Evolutionary conservation across 768 basidiomycete genomes (phyloP).

Genomic region (Epithele typhae): DNA sequence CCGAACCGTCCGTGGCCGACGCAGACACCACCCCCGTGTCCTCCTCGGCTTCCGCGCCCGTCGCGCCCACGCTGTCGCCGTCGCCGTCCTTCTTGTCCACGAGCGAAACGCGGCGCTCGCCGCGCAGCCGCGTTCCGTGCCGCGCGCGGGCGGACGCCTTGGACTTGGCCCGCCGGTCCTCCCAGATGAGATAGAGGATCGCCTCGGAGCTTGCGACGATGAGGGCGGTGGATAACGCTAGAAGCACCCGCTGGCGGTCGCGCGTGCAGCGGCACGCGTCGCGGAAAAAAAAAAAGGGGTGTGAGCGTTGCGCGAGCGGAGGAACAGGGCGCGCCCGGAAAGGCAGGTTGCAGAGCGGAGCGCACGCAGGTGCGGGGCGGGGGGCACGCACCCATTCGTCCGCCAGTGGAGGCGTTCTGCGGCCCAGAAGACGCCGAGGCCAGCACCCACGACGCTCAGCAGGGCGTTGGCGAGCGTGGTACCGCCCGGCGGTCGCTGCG

Average conservation of each 20-base stretch:
- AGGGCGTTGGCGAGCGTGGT: constrained; percentile 68
- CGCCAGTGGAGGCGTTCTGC: constrained; percentile 59
- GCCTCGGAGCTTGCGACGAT: constrained; percentile 71
- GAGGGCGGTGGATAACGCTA: constrained; percentile 55
- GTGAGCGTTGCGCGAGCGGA: constrained; percentile 1
- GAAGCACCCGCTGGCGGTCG: constrained; percentile 42
- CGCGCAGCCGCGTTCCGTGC: too few species aligned
- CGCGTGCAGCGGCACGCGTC: not conserved
- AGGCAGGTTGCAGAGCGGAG: too few species aligned
- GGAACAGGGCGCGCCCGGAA: too few species aligned
- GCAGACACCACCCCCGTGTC: too few species aligned
- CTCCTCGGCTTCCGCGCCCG: too few species aligned
- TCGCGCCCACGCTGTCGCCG: too few species aligned
- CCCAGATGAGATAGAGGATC: constrained; percentile 70
- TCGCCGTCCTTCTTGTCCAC: too few species aligned
- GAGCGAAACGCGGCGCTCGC: too few species aligned
- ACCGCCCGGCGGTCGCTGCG: constrained; percentile 61
- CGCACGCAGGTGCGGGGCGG: too few species aligned
- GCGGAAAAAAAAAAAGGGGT: constrained; percentile 19
- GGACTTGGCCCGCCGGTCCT: constrained; percentile 45
- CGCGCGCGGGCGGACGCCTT: too few species aligned
- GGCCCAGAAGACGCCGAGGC: constrained; percentile 70
- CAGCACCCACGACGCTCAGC: constrained; percentile 63
- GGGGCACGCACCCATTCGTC: constrained; percentile 64
- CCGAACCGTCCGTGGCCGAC: too few species aligned